Evolutionary conservation across 129 eudicot species (phyloP).

Genomic region (Tagetes patula): DNA sequence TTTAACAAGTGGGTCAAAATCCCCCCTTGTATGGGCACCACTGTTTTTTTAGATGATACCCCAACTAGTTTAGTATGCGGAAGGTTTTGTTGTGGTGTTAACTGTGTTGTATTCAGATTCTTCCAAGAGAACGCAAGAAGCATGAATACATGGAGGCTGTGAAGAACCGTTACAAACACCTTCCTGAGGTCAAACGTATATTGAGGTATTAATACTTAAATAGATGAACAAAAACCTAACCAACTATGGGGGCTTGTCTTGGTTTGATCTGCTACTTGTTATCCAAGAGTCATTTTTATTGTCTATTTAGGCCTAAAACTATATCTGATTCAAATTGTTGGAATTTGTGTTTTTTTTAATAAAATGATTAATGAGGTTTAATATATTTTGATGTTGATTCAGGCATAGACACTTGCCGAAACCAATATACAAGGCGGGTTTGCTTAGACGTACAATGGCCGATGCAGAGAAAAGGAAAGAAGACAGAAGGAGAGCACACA

Average conservation of each 20-base stretch:
- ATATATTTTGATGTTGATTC: conserved; percentile 27
- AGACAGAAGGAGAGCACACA: conserved; percentile 82
- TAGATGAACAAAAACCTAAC: too few relatives aligned
- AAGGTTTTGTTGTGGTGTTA: conserved; percentile 7
- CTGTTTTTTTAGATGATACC: too few relatives aligned
- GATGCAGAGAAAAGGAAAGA: conserved; percentile 71
- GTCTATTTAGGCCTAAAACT: too few relatives aligned
- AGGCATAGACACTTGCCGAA: conserved; percentile 92
- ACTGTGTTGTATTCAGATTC: conserved; percentile 51
- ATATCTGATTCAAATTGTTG: too few relatives aligned
- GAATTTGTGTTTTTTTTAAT: too few relatives aligned
- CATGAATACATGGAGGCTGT: conserved; percentile 87
- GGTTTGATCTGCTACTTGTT: too few relatives aligned
- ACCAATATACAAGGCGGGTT: conserved; percentile 75
- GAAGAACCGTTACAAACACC: conserved; percentile 92
- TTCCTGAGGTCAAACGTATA: conserved; percentile 91
- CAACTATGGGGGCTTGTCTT: too few relatives aligned
- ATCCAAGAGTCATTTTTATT: too few relatives aligned
- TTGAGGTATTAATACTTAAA: conserved; percentile 48
- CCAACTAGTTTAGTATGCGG: neutral
- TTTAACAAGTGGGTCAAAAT: neutral
- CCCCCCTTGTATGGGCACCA: too few relatives aligned
- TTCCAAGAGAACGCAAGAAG: conserved; percentile 90
- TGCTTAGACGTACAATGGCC: conserved; percentile 58
- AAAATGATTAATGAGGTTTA: too few relatives aligned